These are phyloP conservation scores for Heterobasidion occidentale DNA, from an alignment of 1,284 basidiomycete genomes.

Conservation along the genomic window DNA sequence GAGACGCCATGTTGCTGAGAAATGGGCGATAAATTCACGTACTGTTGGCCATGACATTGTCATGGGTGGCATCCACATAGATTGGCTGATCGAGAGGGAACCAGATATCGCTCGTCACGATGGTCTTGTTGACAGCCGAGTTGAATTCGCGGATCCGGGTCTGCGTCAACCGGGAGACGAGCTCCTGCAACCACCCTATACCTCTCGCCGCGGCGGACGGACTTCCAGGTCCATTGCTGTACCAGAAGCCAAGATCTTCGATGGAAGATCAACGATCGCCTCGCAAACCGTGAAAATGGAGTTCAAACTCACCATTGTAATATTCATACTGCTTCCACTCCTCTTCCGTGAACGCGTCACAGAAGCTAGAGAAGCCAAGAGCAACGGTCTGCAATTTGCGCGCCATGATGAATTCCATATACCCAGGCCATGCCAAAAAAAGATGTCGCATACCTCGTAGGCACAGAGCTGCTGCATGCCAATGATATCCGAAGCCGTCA, in stretches of 20 bases:
- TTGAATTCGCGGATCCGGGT: constrained; percentile 42
- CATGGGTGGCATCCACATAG: constrained; percentile 49
- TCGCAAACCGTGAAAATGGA: not conserved
- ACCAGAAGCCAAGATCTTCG: constrained; percentile 38
- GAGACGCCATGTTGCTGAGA: not conserved
- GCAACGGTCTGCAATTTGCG: constrained; percentile 42
- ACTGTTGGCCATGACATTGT: constrained; percentile 35
- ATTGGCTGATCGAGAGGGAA: constrained; percentile 59
- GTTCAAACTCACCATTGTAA: constrained; percentile 22
- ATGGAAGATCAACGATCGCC: not conserved
- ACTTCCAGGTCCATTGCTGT: constrained; percentile 45
- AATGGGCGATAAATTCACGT: constrained; percentile 6
- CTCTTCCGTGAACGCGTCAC: constrained; percentile 53
- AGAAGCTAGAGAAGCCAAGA: constrained; percentile 49
- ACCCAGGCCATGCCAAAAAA: not conserved
- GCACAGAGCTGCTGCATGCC: constrained; percentile 47
- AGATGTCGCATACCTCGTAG: constrained; percentile 40
- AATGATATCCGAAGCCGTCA: constrained; percentile 37
- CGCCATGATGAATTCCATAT: constrained; percentile 5
- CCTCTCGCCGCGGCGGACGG: constrained; percentile 51
- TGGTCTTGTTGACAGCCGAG: constrained; percentile 46
- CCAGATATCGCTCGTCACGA: constrained; percentile 40
- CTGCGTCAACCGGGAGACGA: constrained; percentile 40
- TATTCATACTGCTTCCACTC: constrained; percentile 66
- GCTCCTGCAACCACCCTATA: constrained; percentile 58